Conservation (phyloP, 75 land plant species). For the Pinus taeda region DNA sequence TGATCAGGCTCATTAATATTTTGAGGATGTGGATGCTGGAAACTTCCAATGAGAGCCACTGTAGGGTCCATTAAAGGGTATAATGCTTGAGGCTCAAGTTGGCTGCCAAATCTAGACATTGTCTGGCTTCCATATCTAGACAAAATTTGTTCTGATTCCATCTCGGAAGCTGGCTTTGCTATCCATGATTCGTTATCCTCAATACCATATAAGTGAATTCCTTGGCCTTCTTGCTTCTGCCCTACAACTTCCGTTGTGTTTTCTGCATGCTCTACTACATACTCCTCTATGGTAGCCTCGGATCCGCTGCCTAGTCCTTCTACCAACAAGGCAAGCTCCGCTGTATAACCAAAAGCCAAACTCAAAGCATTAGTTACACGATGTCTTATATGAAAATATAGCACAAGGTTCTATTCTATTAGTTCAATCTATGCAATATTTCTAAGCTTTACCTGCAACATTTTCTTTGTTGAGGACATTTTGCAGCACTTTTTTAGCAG, state of each 20-base stretch:
- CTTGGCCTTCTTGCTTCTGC: slow-evolving; percentile 17
- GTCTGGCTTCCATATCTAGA: background rate
- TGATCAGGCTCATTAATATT: background rate
- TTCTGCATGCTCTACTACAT: slow-evolving; percentile 20
- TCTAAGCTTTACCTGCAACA: slow-evolving; percentile 14
- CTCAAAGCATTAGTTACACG: background rate
- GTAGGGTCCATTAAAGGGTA: slow-evolving; percentile 26
- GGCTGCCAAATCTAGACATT: background rate
- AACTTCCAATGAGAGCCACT: slow-evolving; percentile 33
- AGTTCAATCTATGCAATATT: too few relatives aligned
- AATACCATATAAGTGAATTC: slow-evolving; percentile 28
- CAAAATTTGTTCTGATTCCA: slow-evolving; percentile 4
- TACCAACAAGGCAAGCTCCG: slow-evolving; percentile 25
- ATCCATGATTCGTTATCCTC: slow-evolving; percentile 35
- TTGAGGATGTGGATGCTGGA: slow-evolving; percentile 9
- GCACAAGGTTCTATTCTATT: too few relatives aligned
- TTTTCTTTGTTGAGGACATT: slow-evolving; percentile 25
- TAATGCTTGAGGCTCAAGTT: background rate
- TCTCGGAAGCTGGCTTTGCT: slow-evolving; percentile 23
- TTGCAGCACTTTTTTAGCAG: slow-evolving; percentile 23
- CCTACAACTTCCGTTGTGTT: slow-evolving; percentile 6
- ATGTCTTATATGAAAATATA: background rate
- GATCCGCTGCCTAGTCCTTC: slow-evolving; percentile 24
- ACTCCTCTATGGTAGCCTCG: slow-evolving; percentile 15
- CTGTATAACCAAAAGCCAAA: slow-evolving; percentile 11